Percentiles rank a stretch among this genome's conserved stretches.
These are phyloP conservation scores for Trichosporon faecale DNA, from an alignment of 1,284 basidiomycete species.

Conservation along the genomic window DNA sequence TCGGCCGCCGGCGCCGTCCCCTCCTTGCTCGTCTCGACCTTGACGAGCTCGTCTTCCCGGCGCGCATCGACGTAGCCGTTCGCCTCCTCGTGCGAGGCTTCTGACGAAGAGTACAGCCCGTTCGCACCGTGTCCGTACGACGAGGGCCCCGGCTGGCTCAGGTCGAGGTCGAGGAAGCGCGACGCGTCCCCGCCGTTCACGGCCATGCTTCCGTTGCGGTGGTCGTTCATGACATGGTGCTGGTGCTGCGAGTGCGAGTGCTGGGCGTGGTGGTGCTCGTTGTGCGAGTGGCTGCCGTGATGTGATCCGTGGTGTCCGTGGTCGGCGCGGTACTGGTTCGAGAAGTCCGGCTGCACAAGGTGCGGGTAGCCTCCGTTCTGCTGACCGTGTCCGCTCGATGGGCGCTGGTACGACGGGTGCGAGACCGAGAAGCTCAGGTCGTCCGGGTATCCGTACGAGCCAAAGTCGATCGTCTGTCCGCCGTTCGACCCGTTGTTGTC, in stretches of 20 bases:
- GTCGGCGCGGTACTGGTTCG: conserved; percentile 19
- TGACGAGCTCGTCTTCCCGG: conserved; percentile 25
- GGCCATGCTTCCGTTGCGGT: conserved; percentile 19
- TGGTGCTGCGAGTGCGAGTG: conserved; percentile 11
- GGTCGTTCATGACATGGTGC: conserved; percentile 17
- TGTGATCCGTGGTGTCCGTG: conserved; percentile 11
- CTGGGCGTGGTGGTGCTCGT: conserved; percentile 9
- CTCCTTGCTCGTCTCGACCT: conserved; percentile 29
- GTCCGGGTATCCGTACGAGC: conserved; percentile 18
- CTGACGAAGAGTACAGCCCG: conserved; percentile 20
- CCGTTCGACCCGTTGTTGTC: conserved; percentile 20
- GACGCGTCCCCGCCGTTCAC: conserved; percentile 23
- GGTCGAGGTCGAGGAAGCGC: conserved; percentile 37
- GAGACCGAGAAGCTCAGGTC: conserved; percentile 17
- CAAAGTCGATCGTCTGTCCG: conserved; percentile 15
- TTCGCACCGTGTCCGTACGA: conserved; percentile 25
- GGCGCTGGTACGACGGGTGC: conserved; percentile 20
- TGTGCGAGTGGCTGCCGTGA: conserved; percentile 15
- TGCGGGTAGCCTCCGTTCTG: conserved; percentile 19
- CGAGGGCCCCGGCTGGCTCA: conserved; percentile 36
- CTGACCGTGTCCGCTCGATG: conserved; percentile 12
- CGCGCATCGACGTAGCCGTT: conserved; percentile 13
- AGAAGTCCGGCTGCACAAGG: conserved; percentile 26
- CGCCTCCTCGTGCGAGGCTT: conserved; percentile 17
- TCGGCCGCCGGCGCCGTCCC: conserved; percentile 19